Conservation (phyloP, 352 stramenopile species). For the Pythium biforme region DNA sequence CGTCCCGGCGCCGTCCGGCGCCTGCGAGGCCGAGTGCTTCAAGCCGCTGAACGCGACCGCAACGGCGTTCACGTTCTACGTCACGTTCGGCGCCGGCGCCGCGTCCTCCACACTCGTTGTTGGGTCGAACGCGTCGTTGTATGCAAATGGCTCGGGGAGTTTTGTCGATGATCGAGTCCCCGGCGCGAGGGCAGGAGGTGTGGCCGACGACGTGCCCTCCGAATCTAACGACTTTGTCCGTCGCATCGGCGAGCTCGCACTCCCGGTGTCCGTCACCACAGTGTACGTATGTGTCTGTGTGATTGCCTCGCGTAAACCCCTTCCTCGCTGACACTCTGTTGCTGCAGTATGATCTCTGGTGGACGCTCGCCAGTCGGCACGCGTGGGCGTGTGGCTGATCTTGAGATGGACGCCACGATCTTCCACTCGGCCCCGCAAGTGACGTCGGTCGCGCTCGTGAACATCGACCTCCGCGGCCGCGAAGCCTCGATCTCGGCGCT, state of each 20-base stretch:
- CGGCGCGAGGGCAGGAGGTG: not conserved
- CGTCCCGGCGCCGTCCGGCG: not conserved
- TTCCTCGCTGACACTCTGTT: too few species aligned
- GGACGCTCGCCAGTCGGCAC: not conserved
- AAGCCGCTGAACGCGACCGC: not conserved
- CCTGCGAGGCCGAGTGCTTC: conserved; percentile 18
- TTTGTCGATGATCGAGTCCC: not conserved
- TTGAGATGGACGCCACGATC: conserved; percentile 9
- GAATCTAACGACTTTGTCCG: conserved; percentile 16
- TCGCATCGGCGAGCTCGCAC: conserved; percentile 7
- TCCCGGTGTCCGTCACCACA: not conserved
- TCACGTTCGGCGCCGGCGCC: conserved; percentile 18
- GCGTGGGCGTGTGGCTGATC: not conserved
- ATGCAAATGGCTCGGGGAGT: too few species aligned
- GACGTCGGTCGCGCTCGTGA: conserved; percentile 4
- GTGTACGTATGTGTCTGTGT: too few species aligned
- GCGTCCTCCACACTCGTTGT: too few species aligned
- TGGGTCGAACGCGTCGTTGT: too few species aligned
- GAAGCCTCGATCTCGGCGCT: not conserved
- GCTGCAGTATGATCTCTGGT: conserved; percentile 16
- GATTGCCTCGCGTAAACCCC: too few species aligned
- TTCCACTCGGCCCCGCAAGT: conserved; percentile 5
- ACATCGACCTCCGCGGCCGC: conserved; percentile 9
- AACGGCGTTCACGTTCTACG: conserved; percentile 17
- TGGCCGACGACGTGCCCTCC: not conserved